These are phyloP conservation scores for Penicillium sclerotiorum DNA, from an alignment of 2,329 filamentous ascomycete genomes.

Conservation along the genomic window DNA sequence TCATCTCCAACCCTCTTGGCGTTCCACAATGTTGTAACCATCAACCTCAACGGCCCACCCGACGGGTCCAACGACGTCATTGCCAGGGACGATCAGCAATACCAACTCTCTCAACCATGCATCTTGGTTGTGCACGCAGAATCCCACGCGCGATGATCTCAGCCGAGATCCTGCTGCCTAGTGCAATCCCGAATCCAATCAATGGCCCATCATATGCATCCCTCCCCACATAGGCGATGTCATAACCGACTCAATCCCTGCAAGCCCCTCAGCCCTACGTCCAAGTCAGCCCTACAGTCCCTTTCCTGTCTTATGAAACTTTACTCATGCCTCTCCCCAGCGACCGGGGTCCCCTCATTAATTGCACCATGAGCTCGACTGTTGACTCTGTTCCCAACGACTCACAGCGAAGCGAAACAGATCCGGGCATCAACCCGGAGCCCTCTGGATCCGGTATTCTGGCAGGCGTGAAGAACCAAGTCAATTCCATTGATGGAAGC, in stretches of 20 bases:
- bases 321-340: background rate
- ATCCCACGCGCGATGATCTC: constrained; percentile 14
- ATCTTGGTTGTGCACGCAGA: background rate
- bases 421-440: background rate
- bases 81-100: constrained; percentile 11
- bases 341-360: background rate
- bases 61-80: constrained; percentile 24
- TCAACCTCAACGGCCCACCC: background rate
- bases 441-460: constrained; percentile 1
- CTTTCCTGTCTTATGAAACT: background rate
- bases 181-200: background rate
- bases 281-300: constrained; percentile 22
- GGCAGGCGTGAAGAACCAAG: constrained; percentile 7
- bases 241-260: constrained; percentile 6
- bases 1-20: background rate
- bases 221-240: constrained; percentile 9
- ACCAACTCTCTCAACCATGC: constrained; percentile 3
- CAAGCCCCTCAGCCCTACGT: constrained; percentile 22
- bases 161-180: constrained; percentile 14
- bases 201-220: background rate
- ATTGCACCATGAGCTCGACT: constrained; percentile 8
- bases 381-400: constrained; percentile 3
- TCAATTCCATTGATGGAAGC: constrained; percentile 8
- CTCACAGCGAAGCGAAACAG: constrained; percentile 3
- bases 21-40: background rate